Evolutionary conservation across 202 grass and related monocot species (phyloP).

Genomic region (Miscanthus sacchariflorus): DNA sequence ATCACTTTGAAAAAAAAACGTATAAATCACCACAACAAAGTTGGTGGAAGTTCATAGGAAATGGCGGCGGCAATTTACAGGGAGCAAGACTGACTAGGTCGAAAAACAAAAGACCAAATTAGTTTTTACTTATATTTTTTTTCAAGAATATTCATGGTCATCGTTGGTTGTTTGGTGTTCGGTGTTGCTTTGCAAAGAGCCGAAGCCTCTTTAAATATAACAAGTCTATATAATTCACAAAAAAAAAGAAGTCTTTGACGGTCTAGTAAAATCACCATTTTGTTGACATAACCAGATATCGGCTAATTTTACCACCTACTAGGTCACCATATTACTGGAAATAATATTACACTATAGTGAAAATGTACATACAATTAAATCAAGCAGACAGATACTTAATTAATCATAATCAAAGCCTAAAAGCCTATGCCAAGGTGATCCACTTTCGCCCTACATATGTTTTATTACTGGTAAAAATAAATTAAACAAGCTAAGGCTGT

Average conservation of each 20-base stretch:
- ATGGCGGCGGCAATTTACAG: not conserved
- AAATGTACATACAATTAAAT: not conserved
- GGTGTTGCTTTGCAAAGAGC: not conserved
- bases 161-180: not conserved
- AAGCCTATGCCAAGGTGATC: not conserved
- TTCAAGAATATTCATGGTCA: not conserved
- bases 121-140: not conserved
- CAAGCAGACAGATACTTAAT: not conserved
- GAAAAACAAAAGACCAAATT: not conserved
- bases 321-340: not conserved
- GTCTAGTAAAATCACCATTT: not conserved
- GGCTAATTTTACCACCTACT: not conserved
- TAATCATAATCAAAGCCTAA: not conserved
- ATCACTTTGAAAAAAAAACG: slow-evolving; percentile 32
- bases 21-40: not conserved
- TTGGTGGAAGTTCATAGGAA: not conserved
- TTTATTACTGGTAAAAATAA: no score
- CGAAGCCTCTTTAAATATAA: not conserved
- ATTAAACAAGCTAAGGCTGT: no score
- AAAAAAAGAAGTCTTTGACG: not conserved
- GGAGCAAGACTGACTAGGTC: not conserved
- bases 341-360: not conserved
- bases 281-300: not conserved
- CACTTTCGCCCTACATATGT: no score
- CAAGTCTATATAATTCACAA: not conserved